A percentile compares a stretch with the other conserved stretches of the same genome.
Evolutionary conservation across 345 rosid species (phyloP).

Genomic region (Corymbia maculata): DNA sequence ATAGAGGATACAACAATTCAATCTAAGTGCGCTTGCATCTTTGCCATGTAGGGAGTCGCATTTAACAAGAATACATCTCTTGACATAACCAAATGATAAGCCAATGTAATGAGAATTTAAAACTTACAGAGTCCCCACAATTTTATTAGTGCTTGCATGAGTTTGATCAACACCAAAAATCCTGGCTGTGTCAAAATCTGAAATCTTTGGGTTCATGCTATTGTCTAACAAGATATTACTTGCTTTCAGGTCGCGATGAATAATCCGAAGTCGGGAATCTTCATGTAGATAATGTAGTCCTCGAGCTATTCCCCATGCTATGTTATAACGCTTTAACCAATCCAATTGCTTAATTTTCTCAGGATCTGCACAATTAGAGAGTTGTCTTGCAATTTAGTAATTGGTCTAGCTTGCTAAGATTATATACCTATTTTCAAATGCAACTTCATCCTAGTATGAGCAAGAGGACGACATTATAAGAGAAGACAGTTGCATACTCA

Average conservation of each 20-base stretch:
- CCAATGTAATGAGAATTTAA: background rate
- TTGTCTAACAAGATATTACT: slow-evolving; percentile 10
- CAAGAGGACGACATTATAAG: too few species aligned
- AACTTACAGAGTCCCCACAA: slow-evolving; percentile 4
- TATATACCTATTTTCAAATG: too few species aligned
- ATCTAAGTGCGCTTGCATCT: background rate
- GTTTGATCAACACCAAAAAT: background rate
- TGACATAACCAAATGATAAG: background rate
- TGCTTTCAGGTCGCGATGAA: slow-evolving; percentile 14
- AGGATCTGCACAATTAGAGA: too few species aligned
- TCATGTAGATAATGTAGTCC: slow-evolving; percentile 15
- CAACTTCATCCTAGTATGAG: too few species aligned
- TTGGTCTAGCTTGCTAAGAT: too few species aligned
- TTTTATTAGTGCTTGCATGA: background rate
- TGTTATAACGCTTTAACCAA: background rate
- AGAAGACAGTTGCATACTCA: too few species aligned
- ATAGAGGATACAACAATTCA: background rate
- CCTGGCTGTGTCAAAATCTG: background rate
- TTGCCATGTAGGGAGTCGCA: too few species aligned
- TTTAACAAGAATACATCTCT: background rate
- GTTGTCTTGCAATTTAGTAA: too few species aligned
- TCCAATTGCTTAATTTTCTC: background rate
- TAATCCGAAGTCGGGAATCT: slow-evolving; percentile 8
- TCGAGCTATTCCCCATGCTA: background rate
- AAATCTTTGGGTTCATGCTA: background rate